Percentiles rank a stretch among this genome's conserved stretches.
Evolutionary conservation across 2,329 filamentous ascomycete species (phyloP).

Genomic region (Neonectria ditissima): DNA sequence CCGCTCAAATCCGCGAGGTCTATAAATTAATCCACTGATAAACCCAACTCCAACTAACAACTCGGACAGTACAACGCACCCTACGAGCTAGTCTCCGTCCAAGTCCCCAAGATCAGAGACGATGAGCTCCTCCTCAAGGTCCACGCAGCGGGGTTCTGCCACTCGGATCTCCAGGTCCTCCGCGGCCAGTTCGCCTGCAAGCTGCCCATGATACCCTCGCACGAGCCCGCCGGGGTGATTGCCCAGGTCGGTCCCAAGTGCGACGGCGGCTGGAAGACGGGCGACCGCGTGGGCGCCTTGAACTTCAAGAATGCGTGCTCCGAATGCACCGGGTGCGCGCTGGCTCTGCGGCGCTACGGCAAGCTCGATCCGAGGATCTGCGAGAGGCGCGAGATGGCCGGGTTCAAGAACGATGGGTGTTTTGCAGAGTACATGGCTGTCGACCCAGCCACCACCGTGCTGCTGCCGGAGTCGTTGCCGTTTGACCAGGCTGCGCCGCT

Average conservation of each 20-base stretch:
- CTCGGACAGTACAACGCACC: constrained; percentile 45
- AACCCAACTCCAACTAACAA: neutral
- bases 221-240: constrained; percentile 52
- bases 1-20: constrained; percentile 12
- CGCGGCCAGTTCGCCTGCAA: constrained; percentile 48
- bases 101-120: constrained; percentile 40
- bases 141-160: constrained; percentile 52
- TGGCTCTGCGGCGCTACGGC: constrained; percentile 29
- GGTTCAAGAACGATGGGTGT: constrained; percentile 50
- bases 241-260: constrained; percentile 44
- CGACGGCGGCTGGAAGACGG: constrained; percentile 42
- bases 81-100: constrained; percentile 39
- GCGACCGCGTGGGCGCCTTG: constrained; percentile 51
- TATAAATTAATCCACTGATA: neutral
- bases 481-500: constrained; percentile 52
- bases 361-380: constrained; percentile 48
- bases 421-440: constrained; percentile 51
- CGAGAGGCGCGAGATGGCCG: constrained; percentile 47
- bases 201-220: constrained; percentile 49
- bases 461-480: constrained; percentile 42
- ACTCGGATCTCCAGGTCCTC: constrained; percentile 52
- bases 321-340: constrained; percentile 44
- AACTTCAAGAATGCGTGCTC: constrained; percentile 51
- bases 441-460: constrained; percentile 46
- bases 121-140: constrained; percentile 49